Evolutionary conservation across 139 green algal genomes (phyloP).

Genomic region (Chlorella vulgaris): DNA sequence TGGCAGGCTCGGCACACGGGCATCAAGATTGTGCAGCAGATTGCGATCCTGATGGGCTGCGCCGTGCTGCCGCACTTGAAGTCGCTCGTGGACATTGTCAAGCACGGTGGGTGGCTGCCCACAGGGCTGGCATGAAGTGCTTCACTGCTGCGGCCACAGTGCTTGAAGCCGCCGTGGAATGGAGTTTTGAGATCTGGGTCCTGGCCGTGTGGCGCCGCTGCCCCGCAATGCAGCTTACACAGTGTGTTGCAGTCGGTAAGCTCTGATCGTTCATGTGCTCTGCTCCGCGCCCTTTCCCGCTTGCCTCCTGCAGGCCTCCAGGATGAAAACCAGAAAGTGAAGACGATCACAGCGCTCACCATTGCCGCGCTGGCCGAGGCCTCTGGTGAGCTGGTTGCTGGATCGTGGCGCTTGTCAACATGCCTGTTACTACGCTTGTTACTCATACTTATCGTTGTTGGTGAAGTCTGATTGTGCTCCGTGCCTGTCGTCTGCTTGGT

Average conservation of each 20-base stretch:
- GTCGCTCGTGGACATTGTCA: conserved; percentile 96
- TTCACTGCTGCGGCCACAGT: too few species aligned
- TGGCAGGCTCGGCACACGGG: conserved; percentile 98
- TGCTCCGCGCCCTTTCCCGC: not conserved
- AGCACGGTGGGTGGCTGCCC: conserved; percentile 75
- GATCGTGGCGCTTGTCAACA: too few species aligned
- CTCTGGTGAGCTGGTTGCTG: conserved; percentile 48
- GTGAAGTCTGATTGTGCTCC: not conserved
- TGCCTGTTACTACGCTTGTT: too few species aligned
- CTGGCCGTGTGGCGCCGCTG: too few species aligned
- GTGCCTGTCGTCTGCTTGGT: not conserved
- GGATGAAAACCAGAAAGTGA: conserved; percentile 90
- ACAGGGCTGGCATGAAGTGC: not conserved
- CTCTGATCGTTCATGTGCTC: not conserved
- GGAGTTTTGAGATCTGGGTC: too few species aligned
- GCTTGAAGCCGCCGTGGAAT: too few species aligned
- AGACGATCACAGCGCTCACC: conserved; percentile 96
- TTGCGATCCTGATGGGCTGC: conserved; percentile 97
- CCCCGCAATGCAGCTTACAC: too few species aligned
- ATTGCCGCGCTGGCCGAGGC: conserved; percentile 96
- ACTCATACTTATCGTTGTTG: too few species aligned
- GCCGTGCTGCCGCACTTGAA: conserved; percentile 97
- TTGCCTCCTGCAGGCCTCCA: conserved; percentile 35
- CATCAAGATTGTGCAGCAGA: conserved; percentile 99
- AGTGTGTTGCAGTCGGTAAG: not conserved